phyloP scores from a whole-genome alignment of 2,329 filamentous ascomycete genomes.

The Aureobasidium vineae region DNA sequence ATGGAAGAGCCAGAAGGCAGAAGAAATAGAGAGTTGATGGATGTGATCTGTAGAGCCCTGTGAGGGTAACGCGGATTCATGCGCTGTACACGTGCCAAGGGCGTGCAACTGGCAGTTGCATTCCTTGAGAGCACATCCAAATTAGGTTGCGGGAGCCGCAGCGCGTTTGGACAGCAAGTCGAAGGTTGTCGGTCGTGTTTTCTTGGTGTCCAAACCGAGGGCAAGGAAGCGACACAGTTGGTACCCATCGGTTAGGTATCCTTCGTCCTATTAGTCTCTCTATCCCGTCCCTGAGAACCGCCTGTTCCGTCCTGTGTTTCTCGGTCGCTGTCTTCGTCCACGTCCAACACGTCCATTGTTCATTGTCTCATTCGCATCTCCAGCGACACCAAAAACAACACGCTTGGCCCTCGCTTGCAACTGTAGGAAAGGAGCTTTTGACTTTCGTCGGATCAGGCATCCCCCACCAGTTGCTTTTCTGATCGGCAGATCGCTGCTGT shows the following conservation, averaged over 20 bases:
- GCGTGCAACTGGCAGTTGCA: slow-evolving; percentile 1
- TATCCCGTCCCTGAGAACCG: slow-evolving; percentile 1
- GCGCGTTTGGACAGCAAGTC: neutral
- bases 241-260: neutral
- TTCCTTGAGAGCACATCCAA: neutral
- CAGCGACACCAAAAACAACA: neutral
- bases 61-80: neutral
- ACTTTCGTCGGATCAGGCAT: neutral
- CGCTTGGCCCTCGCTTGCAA: slow-evolving; percentile 8
- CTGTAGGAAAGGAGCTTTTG: slow-evolving; percentile 6
- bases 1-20: too few relatives aligned
- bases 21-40: neutral
- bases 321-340: neutral
- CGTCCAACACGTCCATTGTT: neutral
- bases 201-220: neutral
- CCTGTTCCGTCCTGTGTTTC: neutral
- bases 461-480: slow-evolving; percentile 14
- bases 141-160: slow-evolving; percentile 10
- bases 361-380: neutral
- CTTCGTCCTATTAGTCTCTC: slow-evolving; percentile 2
- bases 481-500: slow-evolving; percentile 19
- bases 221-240: neutral
- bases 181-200: neutral
- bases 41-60: neutral
- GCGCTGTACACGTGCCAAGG: neutral